A percentile compares a stretch with the other conserved stretches of the same genome.
Evolutionary conservation across 2,329 filamentous ascomycete species (phyloP).

Genomic region (Sporothrix protearum): DNA sequence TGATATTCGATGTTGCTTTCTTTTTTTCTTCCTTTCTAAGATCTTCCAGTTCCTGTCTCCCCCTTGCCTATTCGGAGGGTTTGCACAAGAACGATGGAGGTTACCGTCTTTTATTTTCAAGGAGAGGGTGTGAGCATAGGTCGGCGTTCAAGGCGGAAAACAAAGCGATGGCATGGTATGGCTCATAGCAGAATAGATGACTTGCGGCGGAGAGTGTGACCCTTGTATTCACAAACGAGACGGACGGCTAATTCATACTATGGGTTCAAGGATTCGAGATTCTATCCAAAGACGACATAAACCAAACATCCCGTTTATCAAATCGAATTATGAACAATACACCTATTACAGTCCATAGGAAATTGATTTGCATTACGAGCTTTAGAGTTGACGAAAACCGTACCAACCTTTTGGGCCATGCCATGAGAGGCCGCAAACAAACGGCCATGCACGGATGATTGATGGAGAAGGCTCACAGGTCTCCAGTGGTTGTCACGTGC

Average conservation of each 20-base stretch:
- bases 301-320: not conserved
- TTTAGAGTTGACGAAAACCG: not conserved
- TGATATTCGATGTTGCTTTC: not conserved
- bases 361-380: not conserved
- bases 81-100: not conserved
- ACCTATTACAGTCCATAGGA: not conserved
- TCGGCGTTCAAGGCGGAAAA: conserved; percentile 1
- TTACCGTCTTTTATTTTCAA: not conserved
- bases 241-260: not conserved
- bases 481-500: conserved; percentile 2
- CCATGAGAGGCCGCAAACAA: not conserved
- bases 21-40: not conserved
- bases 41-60: not conserved
- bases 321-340: not conserved
- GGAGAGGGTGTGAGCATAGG: not conserved
- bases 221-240: not conserved
- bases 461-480: too few species aligned
- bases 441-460: not conserved
- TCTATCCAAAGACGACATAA: not conserved
- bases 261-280: not conserved
- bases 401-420: not conserved
- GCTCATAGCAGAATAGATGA: not conserved
- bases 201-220: not conserved
- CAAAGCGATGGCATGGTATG: not conserved
- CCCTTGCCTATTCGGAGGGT: not conserved